Evolutionary conservation across 352 stramenopile genomes (phyloP).

Genomic region (Globisporangium echinulatum): DNA sequence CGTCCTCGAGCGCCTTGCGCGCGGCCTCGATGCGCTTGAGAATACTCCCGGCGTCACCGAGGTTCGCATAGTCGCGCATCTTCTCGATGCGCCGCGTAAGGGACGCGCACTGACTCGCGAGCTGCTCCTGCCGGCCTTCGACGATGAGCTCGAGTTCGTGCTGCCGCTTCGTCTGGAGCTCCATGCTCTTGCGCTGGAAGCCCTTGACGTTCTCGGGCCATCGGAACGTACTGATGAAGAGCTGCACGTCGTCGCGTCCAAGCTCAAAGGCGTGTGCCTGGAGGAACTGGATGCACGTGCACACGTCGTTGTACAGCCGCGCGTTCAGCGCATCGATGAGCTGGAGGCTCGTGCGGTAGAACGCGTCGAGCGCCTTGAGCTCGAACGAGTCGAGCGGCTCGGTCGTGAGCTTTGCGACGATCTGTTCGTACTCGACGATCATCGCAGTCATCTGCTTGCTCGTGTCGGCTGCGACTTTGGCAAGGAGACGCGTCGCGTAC

Average conservation of each 20-base stretch:
- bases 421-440: constrained; percentile 83
- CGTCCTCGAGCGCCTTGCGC: constrained; percentile 75
- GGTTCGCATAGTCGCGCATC: constrained; percentile 84
- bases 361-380: constrained; percentile 84
- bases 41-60: constrained; percentile 72
- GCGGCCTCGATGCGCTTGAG: constrained; percentile 77
- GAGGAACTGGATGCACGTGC: constrained; percentile 80
- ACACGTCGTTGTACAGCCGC: constrained; percentile 75
- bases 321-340: constrained; percentile 64
- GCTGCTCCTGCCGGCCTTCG: constrained; percentile 85
- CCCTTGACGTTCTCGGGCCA: constrained; percentile 90
- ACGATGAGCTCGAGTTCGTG: constrained; percentile 87
- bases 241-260: constrained; percentile 84
- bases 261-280: constrained; percentile 86
- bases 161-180: constrained; percentile 87
- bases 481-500: constrained; percentile 61
- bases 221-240: constrained; percentile 87
- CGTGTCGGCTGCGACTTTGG: constrained; percentile 84
- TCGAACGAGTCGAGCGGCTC: constrained; percentile 89
- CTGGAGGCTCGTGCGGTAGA: constrained; percentile 70
- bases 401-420: constrained; percentile 79
- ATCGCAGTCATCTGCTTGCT: constrained; percentile 80
- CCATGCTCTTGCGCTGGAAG: constrained; percentile 88
- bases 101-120: constrained; percentile 66
- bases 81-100: constrained; percentile 88